Evolutionary conservation across 2,329 filamentous ascomycete species (phyloP).

Genomic region (Diplodia intermedia): DNA sequence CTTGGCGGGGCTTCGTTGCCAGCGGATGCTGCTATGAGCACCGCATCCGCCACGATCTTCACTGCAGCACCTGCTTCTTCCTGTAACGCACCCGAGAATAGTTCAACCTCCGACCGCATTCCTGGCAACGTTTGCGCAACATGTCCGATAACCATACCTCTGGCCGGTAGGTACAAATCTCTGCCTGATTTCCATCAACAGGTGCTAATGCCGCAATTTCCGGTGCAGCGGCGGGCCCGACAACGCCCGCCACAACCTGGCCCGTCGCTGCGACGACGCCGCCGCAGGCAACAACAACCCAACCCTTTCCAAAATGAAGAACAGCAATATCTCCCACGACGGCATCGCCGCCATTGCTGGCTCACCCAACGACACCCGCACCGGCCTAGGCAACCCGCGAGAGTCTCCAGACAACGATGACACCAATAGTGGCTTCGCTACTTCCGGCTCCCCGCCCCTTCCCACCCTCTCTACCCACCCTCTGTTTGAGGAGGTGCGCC

Average conservation of each 20-base stretch:
- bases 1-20: not conserved
- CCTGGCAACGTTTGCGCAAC: not conserved
- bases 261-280: too few relatives aligned
- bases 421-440: not conserved
- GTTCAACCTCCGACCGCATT: not conserved
- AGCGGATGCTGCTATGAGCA: too few relatives aligned
- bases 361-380: not conserved
- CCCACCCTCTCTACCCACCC: not conserved
- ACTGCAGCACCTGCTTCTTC: not conserved
- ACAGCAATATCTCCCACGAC: not conserved
- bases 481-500: not conserved
- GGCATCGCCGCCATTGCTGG: not conserved
- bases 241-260: not conserved
- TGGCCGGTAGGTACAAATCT: not conserved
- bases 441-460: not conserved
- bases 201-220: not conserved
- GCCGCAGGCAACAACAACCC: not conserved
- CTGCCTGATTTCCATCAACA: not conserved
- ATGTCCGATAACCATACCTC: not conserved
- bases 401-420: not conserved
- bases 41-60: not conserved
- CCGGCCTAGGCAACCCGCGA: not conserved
- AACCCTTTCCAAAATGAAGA: not conserved
- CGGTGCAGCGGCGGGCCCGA: not conserved
- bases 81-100: not conserved